Percentiles rank a stretch among this genome's conserved stretches.
These are phyloP conservation scores for Oenanthe sinensis DNA, from an alignment of 129 eudicot species.

Conservation along the genomic window DNA sequence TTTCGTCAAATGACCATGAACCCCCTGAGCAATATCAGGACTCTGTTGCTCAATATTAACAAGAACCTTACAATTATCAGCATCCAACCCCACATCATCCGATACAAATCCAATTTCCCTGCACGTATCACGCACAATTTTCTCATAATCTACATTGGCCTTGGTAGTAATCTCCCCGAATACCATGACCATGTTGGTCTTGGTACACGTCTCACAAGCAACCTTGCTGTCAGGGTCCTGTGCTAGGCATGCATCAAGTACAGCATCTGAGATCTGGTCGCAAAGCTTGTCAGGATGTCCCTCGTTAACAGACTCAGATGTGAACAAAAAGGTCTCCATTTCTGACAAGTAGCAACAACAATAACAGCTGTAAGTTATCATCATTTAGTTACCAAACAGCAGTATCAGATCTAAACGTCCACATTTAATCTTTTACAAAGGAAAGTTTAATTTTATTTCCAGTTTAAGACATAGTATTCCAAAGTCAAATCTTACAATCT, in stretches of 20 bases:
- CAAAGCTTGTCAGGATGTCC: conserved; percentile 8
- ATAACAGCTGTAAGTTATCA: neutral
- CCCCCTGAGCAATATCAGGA: conserved; percentile 6
- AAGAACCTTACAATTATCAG: conserved; percentile 4
- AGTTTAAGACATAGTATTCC: no score
- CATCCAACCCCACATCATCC: conserved; percentile 7
- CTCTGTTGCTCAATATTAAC: conserved; percentile 5
- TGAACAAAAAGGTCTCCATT: conserved; percentile 8
- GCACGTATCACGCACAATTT: conserved; percentile 9
- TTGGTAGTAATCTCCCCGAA: conserved; percentile 1
- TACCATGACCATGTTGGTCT: conserved; percentile 8
- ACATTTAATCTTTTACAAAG: neutral
- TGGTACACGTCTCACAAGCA: conserved; percentile 8
- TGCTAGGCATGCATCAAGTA: conserved; percentile 3
- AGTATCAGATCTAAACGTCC: neutral
- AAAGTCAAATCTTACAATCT: no score
- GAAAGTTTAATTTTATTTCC: neutral
- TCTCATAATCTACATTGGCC: conserved; percentile 5
- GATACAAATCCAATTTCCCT: conserved; percentile 2
- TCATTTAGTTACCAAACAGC: neutral
- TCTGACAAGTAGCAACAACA: neutral
- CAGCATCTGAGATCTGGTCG: conserved; percentile 2
- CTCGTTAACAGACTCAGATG: conserved; percentile 3
- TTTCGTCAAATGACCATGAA: conserved; percentile 5
- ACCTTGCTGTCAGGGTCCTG: conserved; percentile 12